These are phyloP conservation scores for Setaria italica DNA, from an alignment of 202 grass and related monocot species.

Conservation along the genomic window DNA sequence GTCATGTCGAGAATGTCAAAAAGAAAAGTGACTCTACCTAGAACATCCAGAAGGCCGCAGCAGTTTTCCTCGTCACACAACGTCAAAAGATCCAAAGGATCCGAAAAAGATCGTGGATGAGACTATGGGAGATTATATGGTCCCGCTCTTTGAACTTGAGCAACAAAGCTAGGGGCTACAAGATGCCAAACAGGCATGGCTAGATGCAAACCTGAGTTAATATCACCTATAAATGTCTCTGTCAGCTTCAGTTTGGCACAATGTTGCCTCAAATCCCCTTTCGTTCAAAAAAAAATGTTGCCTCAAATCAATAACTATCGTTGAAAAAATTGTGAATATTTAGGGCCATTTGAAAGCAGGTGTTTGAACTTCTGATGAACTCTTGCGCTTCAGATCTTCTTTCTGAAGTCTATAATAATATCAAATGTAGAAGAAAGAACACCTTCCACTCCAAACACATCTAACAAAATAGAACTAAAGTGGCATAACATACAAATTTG, in stretches of 20 bases:
- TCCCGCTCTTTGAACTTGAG: constrained; percentile 22
- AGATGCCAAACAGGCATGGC: background rate
- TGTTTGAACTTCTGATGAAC: background rate
- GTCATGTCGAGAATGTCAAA: constrained; percentile 4
- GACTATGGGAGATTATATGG: background rate
- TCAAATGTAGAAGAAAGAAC: background rate
- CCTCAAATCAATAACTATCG: background rate
- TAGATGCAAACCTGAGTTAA: background rate
- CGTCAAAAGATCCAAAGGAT: constrained; percentile 38
- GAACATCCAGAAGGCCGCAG: constrained; percentile 12
- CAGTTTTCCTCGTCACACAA: background rate
- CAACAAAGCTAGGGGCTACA: constrained; percentile 2
- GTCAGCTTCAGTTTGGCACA: background rate
- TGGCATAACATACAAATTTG: background rate
- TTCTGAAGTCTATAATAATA: background rate
- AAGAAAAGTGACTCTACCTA: constrained; percentile 9
- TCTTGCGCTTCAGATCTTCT: background rate
- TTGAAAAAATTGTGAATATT: background rate
- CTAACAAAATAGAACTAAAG: background rate
- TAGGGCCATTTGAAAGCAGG: background rate
- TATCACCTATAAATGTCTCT: background rate
- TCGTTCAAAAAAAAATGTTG: too few relatives aligned
- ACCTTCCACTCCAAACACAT: background rate
- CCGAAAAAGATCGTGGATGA: background rate
- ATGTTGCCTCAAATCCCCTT: background rate